Evolutionary conservation across 352 stramenopile species (phyloP), one percentile per base, ranked within the genome.

Genomic region (Globisporangium acanthophoron): DNA sequence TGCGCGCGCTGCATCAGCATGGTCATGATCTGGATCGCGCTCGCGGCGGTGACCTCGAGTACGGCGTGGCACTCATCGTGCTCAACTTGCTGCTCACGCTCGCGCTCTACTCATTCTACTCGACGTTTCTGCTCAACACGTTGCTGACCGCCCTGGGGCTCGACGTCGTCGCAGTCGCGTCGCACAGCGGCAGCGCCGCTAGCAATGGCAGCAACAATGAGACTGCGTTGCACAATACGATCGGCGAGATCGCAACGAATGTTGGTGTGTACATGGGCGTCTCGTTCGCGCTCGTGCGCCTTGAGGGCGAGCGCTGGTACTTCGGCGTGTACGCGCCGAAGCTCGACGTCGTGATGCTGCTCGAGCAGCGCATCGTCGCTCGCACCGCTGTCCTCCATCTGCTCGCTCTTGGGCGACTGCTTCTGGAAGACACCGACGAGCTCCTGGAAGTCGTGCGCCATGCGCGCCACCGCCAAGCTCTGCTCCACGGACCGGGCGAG

Each of bases 1-100:
- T 88, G 78, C 52, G 66, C 78, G 46, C 73, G 80, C 9, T 93
- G 79, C 59, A 93, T 88, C 43, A 80, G 75, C 20, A 93, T 93
- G 83, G 83, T 91, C 56, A 84, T 93, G 66, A 84, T 93, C 58
- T 93, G 80, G 83, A 87, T 85, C 61, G 66, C 62, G 31, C 62
- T 93, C 13, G 78, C 80, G 24, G 65, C 2, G 80, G 80, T 1
- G 76, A 93, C 59, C 61, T 79, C 39, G 78, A 86, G 56, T 87
- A 87, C 58, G 83, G 80, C 16, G 73, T 84, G 0, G 73, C 78
- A 37, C 80, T 91, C 64, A 76, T 91, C 40, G 77, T 77, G 2
- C 52, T 91, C 51, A 93, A 93, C 65, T 80, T 82, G 18, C 24
- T 88, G 44, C 58, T 82, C 56, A 77, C 80, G 16, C 73, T 91